Conservation (phyloP, 139 green algal species). For the Closterium sp. region DNA sequence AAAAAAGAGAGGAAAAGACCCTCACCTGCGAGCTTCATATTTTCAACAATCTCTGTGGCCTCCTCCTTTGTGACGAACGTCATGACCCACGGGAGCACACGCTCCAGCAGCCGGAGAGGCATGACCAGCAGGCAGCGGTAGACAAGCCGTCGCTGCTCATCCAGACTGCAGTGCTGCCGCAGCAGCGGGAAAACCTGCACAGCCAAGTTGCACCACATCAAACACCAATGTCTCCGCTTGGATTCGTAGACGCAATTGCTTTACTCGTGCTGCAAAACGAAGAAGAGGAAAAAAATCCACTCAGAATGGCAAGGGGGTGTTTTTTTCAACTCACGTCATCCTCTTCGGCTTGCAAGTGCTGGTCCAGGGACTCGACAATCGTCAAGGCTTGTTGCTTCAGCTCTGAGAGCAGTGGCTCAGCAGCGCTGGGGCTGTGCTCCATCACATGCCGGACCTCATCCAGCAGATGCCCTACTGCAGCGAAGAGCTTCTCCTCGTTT, state of each 20-base stretch:
- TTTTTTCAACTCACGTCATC: slow-evolving; percentile 66
- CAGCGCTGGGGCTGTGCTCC: background rate
- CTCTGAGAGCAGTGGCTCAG: slow-evolving; percentile 56
- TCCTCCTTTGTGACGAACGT: slow-evolving; percentile 64
- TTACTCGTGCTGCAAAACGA: background rate
- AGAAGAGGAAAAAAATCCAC: background rate
- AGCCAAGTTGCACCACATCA: no score
- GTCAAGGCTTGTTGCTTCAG: slow-evolving; percentile 66
- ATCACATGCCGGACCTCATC: background rate
- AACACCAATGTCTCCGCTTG: no score
- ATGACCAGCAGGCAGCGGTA: slow-evolving; percentile 86
- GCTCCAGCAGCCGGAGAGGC: slow-evolving; percentile 89
- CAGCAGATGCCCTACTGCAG: slow-evolving; percentile 44
- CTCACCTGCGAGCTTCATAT: slow-evolving; percentile 64
- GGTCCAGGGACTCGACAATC: slow-evolving; percentile 82
- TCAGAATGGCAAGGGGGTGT: no score
- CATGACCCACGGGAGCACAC: slow-evolving; percentile 84
- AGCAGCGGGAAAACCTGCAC: slow-evolving; percentile 88
- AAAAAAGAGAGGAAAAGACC: background rate
- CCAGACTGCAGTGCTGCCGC: slow-evolving; percentile 74
- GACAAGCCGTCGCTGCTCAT: slow-evolving; percentile 84
- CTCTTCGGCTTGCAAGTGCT: slow-evolving; percentile 63
- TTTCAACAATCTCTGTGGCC: slow-evolving; percentile 56
- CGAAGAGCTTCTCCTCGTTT: slow-evolving; percentile 75
- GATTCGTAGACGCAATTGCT: background rate